Evolutionary conservation across 257 asterid genomes (phyloP), one percentile per base, ranked within the genome.

Genomic region (Solanum corneliomulleri): DNA sequence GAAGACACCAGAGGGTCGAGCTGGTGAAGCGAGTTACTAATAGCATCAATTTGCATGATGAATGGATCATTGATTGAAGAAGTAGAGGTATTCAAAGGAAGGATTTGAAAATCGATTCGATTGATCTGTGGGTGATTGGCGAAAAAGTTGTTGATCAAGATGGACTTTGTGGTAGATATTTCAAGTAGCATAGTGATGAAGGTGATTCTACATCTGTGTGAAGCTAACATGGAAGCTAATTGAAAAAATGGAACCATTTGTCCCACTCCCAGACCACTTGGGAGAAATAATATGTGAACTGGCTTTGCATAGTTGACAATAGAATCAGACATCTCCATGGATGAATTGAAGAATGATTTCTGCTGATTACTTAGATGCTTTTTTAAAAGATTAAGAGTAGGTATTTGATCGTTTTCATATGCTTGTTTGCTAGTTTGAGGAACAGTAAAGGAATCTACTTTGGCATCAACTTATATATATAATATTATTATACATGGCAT

Each of bases 251-350:
- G 90, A 52, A 70, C 66, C 77, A 64, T 44, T 75, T 87, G 89
- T 52, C 92, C 90, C 13, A 74, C 84, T 82, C 93, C 84, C 31
- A 84, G 72, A 2, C 86, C 91, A 66, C 93, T 89, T 5, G 93
- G 92, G 74, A 90, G 82, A 70, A 89, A 81, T 39, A 88, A 91
- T 81, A 88, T 71, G 88, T 89, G 92, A 75, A 87, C 60, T 49
- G 66, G 44, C 42, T 84, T 84, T 9, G 31, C 56, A 27, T 25
- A 49, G 85, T 49, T 49, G 64, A 42, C 13, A 27, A 11, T 11
- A 9, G 45, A 25, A 41, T 84, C 42, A 84, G 87, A 84, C 58
- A 84, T 84, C 29, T 27, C 23, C 29, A 16, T 25, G 68, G 60
- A 2, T 41, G 78, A 41, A 64, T 41, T 37, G 60, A 42, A 37